Evolutionary conservation across 495 filamentous ascomycete species (phyloP).

Genomic region (Neurospora tetraspora): DNA sequence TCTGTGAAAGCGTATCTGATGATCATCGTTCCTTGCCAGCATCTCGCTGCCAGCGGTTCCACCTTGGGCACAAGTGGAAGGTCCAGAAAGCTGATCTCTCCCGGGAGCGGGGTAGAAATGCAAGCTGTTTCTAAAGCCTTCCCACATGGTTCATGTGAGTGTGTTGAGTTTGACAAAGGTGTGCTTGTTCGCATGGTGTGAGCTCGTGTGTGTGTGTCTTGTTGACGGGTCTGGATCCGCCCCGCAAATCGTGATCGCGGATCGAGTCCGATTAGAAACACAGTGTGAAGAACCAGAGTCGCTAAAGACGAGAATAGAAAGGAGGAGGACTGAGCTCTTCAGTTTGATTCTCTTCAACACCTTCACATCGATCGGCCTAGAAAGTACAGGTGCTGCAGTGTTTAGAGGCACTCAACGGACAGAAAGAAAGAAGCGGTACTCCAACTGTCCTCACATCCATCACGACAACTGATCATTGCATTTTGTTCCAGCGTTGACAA

Average conservation of each 20-base stretch:
- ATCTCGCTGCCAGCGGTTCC: background rate
- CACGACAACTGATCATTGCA: background rate
- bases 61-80: background rate
- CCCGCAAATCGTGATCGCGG: background rate
- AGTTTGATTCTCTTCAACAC: background rate
- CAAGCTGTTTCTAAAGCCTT: background rate
- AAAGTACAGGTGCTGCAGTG: background rate
- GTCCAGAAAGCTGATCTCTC: background rate
- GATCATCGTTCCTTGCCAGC: background rate
- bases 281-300: background rate
- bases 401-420: background rate
- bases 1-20: background rate
- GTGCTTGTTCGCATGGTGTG: background rate
- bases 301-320: background rate
- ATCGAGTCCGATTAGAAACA: background rate
- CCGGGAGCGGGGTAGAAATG: background rate
- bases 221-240: background rate
- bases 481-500: background rate
- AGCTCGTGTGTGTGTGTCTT: background rate
- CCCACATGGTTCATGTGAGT: background rate
- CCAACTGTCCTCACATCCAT: background rate
- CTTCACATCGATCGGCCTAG: background rate
- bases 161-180: background rate
- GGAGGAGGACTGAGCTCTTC: background rate
- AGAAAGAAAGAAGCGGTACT: background rate